Conservation (phyloP, 768 basidiomycete species). For the Naganishia onofrii region DNA sequence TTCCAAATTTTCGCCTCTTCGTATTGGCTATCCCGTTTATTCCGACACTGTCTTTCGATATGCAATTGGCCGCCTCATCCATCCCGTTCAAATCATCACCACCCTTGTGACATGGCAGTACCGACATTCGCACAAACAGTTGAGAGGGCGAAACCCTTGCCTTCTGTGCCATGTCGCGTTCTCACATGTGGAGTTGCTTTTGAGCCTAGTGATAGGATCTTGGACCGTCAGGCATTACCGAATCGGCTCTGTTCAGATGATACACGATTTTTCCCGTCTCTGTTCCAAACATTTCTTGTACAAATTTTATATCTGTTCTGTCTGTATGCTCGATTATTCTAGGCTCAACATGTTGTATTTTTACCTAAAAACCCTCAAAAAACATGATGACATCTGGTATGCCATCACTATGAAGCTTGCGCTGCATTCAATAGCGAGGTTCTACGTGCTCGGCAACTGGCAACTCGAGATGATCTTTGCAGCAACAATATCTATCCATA, state of each 20-base stretch:
- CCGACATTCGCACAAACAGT: conserved; percentile 3
- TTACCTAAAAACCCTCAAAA: background rate
- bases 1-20: conserved; percentile 19
- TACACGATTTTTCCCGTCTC: conserved; percentile 11
- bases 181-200: conserved; percentile 28
- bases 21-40: background rate
- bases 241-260: conserved; percentile 12
- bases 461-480: too few relatives aligned
- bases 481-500: too few relatives aligned
- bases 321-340: background rate
- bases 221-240: conserved; percentile 33
- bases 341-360: background rate
- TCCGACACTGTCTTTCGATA: conserved; percentile 13
- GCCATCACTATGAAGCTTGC: background rate
- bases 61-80: conserved; percentile 51
- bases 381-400: conserved; percentile 1
- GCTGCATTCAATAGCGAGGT: too few relatives aligned
- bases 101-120: conserved; percentile 6
- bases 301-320: background rate
- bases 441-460: too few relatives aligned
- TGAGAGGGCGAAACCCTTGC: background rate
- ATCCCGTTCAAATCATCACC: conserved; percentile 46
- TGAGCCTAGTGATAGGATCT: conserved; percentile 54
- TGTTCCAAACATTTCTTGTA: too few relatives aligned
- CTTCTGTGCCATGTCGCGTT: conserved; percentile 12